These are phyloP conservation scores for Lactarius pseudohatsudake DNA, from an alignment of 768 basidiomycete species.

Conservation along the genomic window DNA sequence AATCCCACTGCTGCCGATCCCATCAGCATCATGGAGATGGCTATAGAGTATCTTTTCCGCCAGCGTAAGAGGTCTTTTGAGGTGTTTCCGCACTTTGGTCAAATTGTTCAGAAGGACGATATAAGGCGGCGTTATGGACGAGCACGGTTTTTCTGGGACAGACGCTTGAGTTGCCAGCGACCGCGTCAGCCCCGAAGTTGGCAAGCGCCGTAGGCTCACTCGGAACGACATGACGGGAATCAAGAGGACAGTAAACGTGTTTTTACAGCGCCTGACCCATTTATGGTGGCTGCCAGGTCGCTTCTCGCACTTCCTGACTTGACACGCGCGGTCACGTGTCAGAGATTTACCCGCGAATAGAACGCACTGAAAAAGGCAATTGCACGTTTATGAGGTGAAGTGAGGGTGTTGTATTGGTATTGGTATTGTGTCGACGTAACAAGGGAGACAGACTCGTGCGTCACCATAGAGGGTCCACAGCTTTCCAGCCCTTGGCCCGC, in stretches of 20 bases:
- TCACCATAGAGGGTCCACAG: slow-evolving; percentile 65
- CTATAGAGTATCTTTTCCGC: slow-evolving; percentile 98
- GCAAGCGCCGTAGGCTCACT: slow-evolving; percentile 13
- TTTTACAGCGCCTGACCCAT: not conserved
- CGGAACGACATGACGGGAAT: slow-evolving; percentile 23
- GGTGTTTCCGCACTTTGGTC: slow-evolving; percentile 60
- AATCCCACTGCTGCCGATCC: slow-evolving; percentile 57
- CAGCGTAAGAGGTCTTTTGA: slow-evolving; percentile 82
- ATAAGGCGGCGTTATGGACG: slow-evolving; percentile 86
- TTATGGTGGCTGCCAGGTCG: not conserved
- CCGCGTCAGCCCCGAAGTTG: slow-evolving; percentile 11
- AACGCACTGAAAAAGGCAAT: too few relatives aligned
- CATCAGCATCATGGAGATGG: slow-evolving; percentile 78
- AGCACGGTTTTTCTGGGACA: slow-evolving; percentile 55
- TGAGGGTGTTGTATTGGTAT: not conserved
- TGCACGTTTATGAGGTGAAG: not conserved
- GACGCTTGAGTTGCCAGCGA: slow-evolving; percentile 43
- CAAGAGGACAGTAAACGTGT: not conserved
- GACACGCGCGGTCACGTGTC: not conserved
- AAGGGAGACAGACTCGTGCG: not conserved
- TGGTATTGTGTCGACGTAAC: not conserved
- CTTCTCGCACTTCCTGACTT: not conserved
- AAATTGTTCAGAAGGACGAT: slow-evolving; percentile 66
- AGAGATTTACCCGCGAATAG: too few relatives aligned
- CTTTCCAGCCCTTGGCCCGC: slow-evolving; percentile 63